phyloP scores from a whole-genome alignment of 208 protist genomes.

The Acanthamoeba royreba region DNA sequence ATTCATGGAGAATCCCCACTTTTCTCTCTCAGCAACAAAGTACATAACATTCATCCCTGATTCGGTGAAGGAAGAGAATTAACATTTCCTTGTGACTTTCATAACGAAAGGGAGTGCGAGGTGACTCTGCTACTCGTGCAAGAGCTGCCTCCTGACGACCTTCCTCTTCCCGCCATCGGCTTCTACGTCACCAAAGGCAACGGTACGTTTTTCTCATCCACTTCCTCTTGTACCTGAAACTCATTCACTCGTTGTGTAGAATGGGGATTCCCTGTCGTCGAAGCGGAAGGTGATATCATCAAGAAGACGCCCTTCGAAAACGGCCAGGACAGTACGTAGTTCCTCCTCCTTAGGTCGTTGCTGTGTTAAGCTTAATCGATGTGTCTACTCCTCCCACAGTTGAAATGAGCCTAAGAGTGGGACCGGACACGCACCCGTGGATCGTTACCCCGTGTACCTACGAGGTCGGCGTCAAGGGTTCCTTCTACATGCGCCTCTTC shows the following conservation, averaged over 20 bases:
- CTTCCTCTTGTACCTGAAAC: neutral
- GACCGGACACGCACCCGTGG: neutral
- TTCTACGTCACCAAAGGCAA: constrained; percentile 1
- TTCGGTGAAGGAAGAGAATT: too few species aligned
- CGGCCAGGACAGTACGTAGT: neutral
- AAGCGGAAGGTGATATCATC: neutral
- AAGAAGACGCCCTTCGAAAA: neutral
- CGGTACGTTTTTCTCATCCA: neutral
- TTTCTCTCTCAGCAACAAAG: neutral
- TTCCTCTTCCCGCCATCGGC: neutral
- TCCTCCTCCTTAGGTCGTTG: too few species aligned
- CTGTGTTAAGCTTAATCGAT: too few species aligned
- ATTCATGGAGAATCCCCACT: neutral
- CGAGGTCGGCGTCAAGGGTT: neutral
- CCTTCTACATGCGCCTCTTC: neutral
- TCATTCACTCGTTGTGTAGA: neutral
- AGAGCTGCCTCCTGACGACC: neutral
- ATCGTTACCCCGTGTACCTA: neutral
- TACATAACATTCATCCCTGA: too few species aligned
- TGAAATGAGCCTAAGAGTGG: neutral
- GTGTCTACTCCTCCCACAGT: too few species aligned
- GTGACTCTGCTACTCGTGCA: neutral
- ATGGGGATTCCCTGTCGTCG: neutral
- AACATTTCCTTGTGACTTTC: too few species aligned
- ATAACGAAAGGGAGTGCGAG: neutral